Evolutionary conservation across 352 stramenopile species (phyloP).

Genomic region (Globisporangium ultimum): DNA sequence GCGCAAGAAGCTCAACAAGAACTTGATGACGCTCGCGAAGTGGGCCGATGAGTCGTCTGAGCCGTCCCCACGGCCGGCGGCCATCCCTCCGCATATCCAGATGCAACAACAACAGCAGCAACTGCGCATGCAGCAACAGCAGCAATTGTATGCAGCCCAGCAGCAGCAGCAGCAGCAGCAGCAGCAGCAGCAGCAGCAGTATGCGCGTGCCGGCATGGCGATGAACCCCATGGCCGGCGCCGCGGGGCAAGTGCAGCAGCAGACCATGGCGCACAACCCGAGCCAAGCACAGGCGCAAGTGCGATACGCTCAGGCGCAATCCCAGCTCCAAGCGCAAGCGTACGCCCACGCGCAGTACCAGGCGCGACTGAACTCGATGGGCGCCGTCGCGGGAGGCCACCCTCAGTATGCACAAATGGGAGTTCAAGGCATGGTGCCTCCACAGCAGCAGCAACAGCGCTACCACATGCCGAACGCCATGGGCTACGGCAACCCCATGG

Average conservation of each 20-base stretch:
- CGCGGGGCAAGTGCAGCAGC: slow-evolving; percentile 24
- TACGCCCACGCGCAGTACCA: slow-evolving; percentile 61
- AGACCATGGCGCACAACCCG: slow-evolving; percentile 16
- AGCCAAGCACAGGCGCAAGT: slow-evolving; percentile 23
- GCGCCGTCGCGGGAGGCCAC: slow-evolving; percentile 9
- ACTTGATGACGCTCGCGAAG: slow-evolving; percentile 88
- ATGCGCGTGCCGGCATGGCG: background rate
- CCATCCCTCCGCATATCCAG: slow-evolving; percentile 16
- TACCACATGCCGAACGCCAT: slow-evolving; percentile 34
- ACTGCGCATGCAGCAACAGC: slow-evolving; percentile 13
- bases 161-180: slow-evolving; percentile 11
- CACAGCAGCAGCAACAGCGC: slow-evolving; percentile 23
- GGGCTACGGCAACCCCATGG: slow-evolving; percentile 24
- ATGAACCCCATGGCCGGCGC: slow-evolving; percentile 24
- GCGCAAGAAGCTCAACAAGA: slow-evolving; percentile 87
- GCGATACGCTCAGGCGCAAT: slow-evolving; percentile 29
- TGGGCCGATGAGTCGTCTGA: slow-evolving; percentile 85
- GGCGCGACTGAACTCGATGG: slow-evolving; percentile 57
- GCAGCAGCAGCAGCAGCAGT: slow-evolving; percentile 11
- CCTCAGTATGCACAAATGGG: slow-evolving; percentile 31
- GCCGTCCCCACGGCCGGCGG: slow-evolving; percentile 43
- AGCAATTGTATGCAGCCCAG: slow-evolving; percentile 9
- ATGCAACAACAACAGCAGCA: slow-evolving; percentile 26
- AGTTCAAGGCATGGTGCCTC: background rate
- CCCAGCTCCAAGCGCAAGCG: slow-evolving; percentile 31